These are phyloP conservation scores for Arthroderma sp. DNA, from an alignment of 2,329 filamentous ascomycete genomes.

Conservation along the genomic window DNA sequence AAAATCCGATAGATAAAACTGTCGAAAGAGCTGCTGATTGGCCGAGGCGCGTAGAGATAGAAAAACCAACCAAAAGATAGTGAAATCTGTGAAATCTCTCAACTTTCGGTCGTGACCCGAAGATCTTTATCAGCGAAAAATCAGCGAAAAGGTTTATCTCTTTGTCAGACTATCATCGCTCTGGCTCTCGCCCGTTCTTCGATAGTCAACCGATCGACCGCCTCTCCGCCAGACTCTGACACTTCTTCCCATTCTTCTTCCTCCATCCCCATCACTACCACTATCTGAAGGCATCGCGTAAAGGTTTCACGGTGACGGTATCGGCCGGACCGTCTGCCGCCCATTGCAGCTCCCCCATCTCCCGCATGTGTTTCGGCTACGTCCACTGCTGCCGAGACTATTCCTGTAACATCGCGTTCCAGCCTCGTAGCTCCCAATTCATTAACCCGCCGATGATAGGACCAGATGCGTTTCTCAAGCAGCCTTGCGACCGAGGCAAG, in stretches of 20 bases:
- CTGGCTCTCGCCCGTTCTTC: constrained; percentile 65
- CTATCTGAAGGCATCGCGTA: constrained; percentile 61
- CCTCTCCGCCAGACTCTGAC: constrained; percentile 36
- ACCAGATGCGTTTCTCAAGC: constrained; percentile 78
- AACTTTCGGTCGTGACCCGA: too few relatives aligned
- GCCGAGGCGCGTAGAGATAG: too few relatives aligned
- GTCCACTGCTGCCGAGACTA: constrained; percentile 43
- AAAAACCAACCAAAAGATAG: too few relatives aligned
- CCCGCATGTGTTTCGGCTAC: constrained; percentile 21
- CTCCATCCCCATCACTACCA: constrained; percentile 85
- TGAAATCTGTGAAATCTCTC: too few relatives aligned
- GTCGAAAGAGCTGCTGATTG: too few relatives aligned
- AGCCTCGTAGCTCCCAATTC: constrained; percentile 69
- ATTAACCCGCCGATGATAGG: constrained; percentile 64
- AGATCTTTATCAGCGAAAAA: too few relatives aligned
- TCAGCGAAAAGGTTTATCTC: too few relatives aligned
- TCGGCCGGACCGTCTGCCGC: constrained; percentile 48
- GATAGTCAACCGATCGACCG: constrained; percentile 51
- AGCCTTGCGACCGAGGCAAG: constrained; percentile 61
- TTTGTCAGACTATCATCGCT: constrained; percentile 41
- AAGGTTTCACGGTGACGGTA: constrained; percentile 71
- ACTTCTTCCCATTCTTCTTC: constrained; percentile 89
- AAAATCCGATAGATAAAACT: too few relatives aligned
- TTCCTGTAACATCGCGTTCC: constrained; percentile 68
- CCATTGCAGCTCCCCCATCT: constrained; percentile 5